Conservation (phyloP, 768 basidiomycete species). For the Wakefieldia striispora region DNA sequence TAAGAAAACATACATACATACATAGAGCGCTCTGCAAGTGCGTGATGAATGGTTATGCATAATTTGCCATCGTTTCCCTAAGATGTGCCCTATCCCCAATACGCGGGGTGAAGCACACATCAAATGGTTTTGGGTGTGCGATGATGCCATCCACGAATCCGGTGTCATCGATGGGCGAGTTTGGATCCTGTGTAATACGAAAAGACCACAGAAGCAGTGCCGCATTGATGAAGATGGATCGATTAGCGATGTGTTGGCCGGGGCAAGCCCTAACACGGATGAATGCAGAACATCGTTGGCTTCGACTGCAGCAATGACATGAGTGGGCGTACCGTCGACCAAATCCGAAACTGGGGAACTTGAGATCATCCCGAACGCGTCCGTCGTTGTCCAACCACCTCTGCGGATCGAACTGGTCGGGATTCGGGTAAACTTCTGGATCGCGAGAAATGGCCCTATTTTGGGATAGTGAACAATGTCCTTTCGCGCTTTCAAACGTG, state of each 20-base stretch:
- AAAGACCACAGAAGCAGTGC: conserved; percentile 68
- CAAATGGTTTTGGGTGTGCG: conserved; percentile 62
- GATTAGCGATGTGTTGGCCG: conserved; percentile 57
- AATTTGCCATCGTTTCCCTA: conserved; percentile 25
- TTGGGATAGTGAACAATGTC: neutral
- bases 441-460: conserved; percentile 57
- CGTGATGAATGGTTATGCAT: conserved; percentile 3
- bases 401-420: conserved; percentile 56
- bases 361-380: conserved; percentile 49
- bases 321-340: conserved; percentile 38
- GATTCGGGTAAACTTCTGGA: conserved; percentile 55
- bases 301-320: neutral
- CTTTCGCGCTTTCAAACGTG: neutral
- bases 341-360: conserved; percentile 55
- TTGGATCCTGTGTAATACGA: conserved; percentile 48
- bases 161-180: conserved; percentile 54
- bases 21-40: no score
- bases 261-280: conserved; percentile 52
- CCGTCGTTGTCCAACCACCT: conserved; percentile 46
- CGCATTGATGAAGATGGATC: conserved; percentile 65
- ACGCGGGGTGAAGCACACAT: conserved; percentile 54
- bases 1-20: no score
- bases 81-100: conserved; percentile 21
- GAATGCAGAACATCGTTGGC: neutral
- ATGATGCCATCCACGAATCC: conserved; percentile 66